A percentile compares a stretch with the other conserved stretches of the same genome.
Conservation (phyloP, 1,284 basidiomycete species). For the Hymenochaete sp. region DNA sequence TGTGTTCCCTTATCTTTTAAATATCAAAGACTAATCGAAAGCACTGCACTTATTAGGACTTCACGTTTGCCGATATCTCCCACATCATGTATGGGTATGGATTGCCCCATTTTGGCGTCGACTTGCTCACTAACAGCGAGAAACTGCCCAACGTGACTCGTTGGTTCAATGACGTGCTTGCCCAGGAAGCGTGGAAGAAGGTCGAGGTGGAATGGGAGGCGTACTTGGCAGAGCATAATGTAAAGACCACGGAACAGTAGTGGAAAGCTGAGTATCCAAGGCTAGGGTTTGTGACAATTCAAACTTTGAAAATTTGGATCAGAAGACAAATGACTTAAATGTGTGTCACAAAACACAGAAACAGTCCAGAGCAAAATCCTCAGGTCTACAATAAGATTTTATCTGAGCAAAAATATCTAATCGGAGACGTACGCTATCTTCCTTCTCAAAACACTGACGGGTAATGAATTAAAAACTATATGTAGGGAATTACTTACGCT, state of each 20-base stretch:
- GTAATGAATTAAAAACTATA: neutral
- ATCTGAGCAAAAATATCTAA: conserved; percentile 38
- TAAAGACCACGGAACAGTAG: too few relatives aligned
- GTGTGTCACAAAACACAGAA: conserved; percentile 21
- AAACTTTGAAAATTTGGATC: too few relatives aligned
- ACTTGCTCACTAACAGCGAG: conserved; percentile 21
- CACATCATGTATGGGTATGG: conserved; percentile 39
- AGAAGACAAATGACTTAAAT: too few relatives aligned
- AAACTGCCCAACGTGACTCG: conserved; percentile 26
- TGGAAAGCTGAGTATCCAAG: too few relatives aligned
- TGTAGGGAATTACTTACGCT: conserved; percentile 36
- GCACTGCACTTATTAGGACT: conserved; percentile 23
- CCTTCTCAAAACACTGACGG: neutral
- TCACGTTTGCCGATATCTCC: conserved; percentile 45
- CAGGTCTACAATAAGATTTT: conserved; percentile 40
- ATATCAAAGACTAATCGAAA: neutral
- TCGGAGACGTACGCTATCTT: conserved; percentile 30
- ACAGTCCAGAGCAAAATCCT: conserved; percentile 29
- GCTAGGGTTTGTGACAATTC: too few relatives aligned
- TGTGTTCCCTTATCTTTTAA: conserved; percentile 14
- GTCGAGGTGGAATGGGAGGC: conserved; percentile 4
- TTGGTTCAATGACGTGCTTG: conserved; percentile 16
- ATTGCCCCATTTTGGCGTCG: conserved; percentile 20
- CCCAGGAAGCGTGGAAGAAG: conserved; percentile 12
- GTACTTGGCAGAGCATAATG: neutral